Base-by-base conservation (phyloP, 192 early-diverging fungal genomes). In the Coemansia asiatica region DNA sequence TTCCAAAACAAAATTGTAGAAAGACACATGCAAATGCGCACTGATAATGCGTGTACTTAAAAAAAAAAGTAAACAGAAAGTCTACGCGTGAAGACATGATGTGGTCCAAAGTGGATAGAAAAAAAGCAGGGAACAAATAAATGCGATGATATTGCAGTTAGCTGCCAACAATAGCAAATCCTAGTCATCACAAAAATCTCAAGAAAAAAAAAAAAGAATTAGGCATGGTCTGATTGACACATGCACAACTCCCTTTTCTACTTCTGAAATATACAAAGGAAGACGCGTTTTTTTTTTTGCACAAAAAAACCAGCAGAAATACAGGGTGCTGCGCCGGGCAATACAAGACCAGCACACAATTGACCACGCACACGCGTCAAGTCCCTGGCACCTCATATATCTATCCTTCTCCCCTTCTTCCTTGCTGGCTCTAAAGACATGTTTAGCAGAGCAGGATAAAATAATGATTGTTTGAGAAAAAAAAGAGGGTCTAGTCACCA, bases 171-270 rank as follows among this genome's bases (percentile, higher is more conserved):
- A 44, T 44, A 44, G 40, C 40, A 44, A 4, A 8, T 12, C 31
- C 31, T 44, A 12, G 15, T 12, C 40, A 44, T 13, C 15, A 44
- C 6, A 3, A 16, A 16, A 16, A 2, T 12, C 15, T 8, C 5
- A 3, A 16, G 40, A 44, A 44, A 44, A 12, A 44, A 44, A 44
- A 2, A 36, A 7, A n/a, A n/a, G n/a, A n/a, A n/a, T n/a, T n/a
- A n/a, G 40, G 40, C 40, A 44, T 13, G 40, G 40, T 44, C 40
- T 44, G 40, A 44, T 44, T 44, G 40, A 44, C 40, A 44, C 40
- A 44, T 16, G 40, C 40, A 12, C 40, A n/a, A 44, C 40, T 44
- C 40, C 40, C 40, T 44, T 44, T 44, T 44, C 40, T 44, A 12
- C 40, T 12, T 3, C 3, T 12, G 35, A 44, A 44, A 12, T 12